These are phyloP conservation scores for Ustulina deusta DNA, from an alignment of 2,329 filamentous ascomycete genomes.

Conservation along the genomic window DNA sequence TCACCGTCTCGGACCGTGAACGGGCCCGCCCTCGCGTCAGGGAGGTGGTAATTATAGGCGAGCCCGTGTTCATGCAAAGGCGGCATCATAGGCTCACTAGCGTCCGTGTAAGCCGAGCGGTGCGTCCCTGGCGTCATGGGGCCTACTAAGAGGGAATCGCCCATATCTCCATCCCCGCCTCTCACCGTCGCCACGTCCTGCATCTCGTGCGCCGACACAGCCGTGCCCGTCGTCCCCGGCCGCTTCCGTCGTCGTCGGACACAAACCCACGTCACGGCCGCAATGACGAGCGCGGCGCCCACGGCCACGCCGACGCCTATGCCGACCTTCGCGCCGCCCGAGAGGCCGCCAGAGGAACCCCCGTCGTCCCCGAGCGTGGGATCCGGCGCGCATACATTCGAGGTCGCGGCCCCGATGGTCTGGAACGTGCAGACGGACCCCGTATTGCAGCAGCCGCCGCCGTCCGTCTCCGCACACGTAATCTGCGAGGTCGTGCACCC, in stretches of 20 bases:
- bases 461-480: constrained; percentile 53
- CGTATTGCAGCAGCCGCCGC: constrained; percentile 64
- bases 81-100: constrained; percentile 46
- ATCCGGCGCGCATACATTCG: constrained; percentile 51
- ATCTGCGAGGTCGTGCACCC: constrained; percentile 62
- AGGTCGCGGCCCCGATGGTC: constrained; percentile 56
- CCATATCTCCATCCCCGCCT: constrained; percentile 10
- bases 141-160: constrained; percentile 33
- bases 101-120: constrained; percentile 51
- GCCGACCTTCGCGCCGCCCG: constrained; percentile 64
- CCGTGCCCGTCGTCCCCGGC: constrained; percentile 14
- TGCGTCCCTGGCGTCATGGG: constrained; percentile 40
- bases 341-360: constrained; percentile 54
- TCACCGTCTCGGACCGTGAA: constrained; percentile 55
- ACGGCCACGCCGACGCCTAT: constrained; percentile 67
- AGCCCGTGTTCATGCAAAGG: constrained; percentile 47
- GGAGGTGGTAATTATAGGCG: constrained; percentile 59
- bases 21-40: constrained; percentile 59
- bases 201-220: constrained; percentile 31
- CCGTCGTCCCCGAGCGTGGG: constrained; percentile 37
- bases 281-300: constrained; percentile 58
- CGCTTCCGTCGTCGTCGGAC: constrained; percentile 52
- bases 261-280: constrained; percentile 61
- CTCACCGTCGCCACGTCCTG: background rate
- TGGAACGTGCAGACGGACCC: constrained; percentile 50